Evolutionary conservation across 2,329 filamentous ascomycete genomes (phyloP), one percentile per base, ranked within the genome.

Genomic region (Paraconiothyrium sp.): DNA sequence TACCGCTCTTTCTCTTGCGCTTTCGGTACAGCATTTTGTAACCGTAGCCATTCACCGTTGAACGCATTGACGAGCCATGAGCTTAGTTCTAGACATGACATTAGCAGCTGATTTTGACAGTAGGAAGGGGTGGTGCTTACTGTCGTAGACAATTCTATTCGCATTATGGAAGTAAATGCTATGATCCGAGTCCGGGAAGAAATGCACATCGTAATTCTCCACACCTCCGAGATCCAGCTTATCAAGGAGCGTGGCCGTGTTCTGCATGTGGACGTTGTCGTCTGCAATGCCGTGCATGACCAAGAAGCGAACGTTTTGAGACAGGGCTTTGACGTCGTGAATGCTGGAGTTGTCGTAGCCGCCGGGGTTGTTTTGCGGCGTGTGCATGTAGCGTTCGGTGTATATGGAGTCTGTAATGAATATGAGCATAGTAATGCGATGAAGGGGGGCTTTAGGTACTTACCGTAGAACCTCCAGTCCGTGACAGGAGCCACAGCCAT

Each of bases 401-500:
- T 97, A 97, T 72, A 97, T 90, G 61, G 89, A 92, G 80, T 97
- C 92, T 81, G 30, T 8, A 6, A 6, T 3, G 1, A 30, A 30
- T 30, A 20, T 66, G 27, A 65, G 58, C 47, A 8, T 13, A 47
- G 30, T 62, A n/a, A 46, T 60, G n/a, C 14, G 27, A 35, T 39
- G 37, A 46, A 39, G 24, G 14, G n/a, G 20, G 27, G 44, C 24
- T 0, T 10, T 1, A 22, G 16, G 54, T 20, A 35, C 69, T 63
- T 78, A 85, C 84, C 87, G 80, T 99, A 99, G 80, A 91, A 97
- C 60, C 91, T 87, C 95, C 95, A 99, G 79, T 99, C 94, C 0
- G 94, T 98, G n/a, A 99, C 95, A 20, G 95, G 95, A 1, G 95
- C 95, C 55, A 99, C 96, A 7, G 96, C 93, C 92, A 99, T 97